phyloP scores from a whole-genome alignment of 1,139 yeast species.

The Candida sojae region DNA sequence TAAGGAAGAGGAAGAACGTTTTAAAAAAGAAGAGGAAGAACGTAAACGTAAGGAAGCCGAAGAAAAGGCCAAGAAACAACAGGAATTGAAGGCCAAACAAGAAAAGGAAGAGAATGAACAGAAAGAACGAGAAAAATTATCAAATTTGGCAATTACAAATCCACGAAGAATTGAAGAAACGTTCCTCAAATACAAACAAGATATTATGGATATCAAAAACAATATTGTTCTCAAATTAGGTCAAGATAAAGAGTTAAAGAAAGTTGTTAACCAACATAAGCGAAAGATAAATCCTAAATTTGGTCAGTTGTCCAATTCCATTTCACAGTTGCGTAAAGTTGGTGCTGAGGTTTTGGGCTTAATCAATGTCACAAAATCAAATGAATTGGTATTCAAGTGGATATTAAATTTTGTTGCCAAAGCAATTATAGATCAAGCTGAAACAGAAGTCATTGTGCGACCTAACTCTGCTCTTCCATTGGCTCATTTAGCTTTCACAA shows the following conservation, averaged over 20 bases:
- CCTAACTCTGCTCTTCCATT: slow-evolving; percentile 80
- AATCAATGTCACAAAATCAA: slow-evolving; percentile 45
- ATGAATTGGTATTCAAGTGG: slow-evolving; percentile 64
- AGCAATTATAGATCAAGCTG: slow-evolving; percentile 87
- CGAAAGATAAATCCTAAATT: slow-evolving; percentile 83
- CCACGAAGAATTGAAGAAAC: slow-evolving; percentile 42
- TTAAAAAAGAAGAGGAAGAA: slow-evolving; percentile 14
- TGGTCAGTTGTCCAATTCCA: slow-evolving; percentile 84
- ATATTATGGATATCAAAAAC: slow-evolving; percentile 60
- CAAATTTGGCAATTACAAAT: slow-evolving; percentile 30
- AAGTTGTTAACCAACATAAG: slow-evolving; percentile 47
- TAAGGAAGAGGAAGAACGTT: slow-evolving; percentile 14
- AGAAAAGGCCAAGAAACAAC: slow-evolving; percentile 13
- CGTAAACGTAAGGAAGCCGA: slow-evolving; percentile 17
- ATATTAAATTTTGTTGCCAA: slow-evolving; percentile 80
- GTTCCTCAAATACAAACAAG: slow-evolving; percentile 53
- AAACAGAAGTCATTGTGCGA: slow-evolving; percentile 83
- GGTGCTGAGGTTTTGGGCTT: slow-evolving; percentile 50
- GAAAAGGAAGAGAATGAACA: slow-evolving; percentile 15
- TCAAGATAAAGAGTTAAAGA: slow-evolving; percentile 43
- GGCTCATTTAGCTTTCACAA: slow-evolving; percentile 60
- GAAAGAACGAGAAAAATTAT: slow-evolving; percentile 17
- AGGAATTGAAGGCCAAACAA: slow-evolving; percentile 12
- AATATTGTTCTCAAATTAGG: slow-evolving; percentile 54
- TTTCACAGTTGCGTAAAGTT: slow-evolving; percentile 55